A percentile compares a stretch with the other conserved stretches of the same genome.
These are phyloP conservation scores for Paraglomus occultum DNA, from an alignment of 192 early-diverging fungal species.

Conservation along the genomic window DNA sequence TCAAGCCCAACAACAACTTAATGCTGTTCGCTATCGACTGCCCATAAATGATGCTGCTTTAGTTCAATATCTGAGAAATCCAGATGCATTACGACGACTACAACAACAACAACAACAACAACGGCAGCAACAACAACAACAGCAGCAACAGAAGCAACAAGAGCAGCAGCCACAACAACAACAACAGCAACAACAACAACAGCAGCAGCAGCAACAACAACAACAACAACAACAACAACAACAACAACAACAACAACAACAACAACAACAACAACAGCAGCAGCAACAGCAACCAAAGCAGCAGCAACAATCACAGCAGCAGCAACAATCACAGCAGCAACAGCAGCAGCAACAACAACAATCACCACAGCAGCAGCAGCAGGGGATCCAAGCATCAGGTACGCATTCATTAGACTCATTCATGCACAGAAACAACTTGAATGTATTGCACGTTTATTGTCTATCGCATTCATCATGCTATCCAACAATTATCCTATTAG, in stretches of 20 bases:
- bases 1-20: too few relatives aligned
- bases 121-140: neutral
- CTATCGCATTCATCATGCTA: too few relatives aligned
- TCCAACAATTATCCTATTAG: too few relatives aligned
- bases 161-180: neutral
- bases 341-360: constrained; percentile 12
- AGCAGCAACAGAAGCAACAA: constrained; percentile 12
- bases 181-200: constrained; percentile 2
- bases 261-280: constrained; percentile 11
- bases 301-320: neutral
- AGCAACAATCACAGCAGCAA: constrained; percentile 1
- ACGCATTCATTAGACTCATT: too few relatives aligned
- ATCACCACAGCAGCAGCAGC: neutral
- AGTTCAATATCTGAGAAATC: too few relatives aligned
- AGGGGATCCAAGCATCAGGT: neutral
- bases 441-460: too few relatives aligned
- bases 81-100: too few relatives aligned
- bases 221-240: neutral
- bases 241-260: constrained; percentile 5
- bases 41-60: too few relatives aligned
- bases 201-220: neutral
- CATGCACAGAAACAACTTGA: too few relatives aligned
- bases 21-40: too few relatives aligned
- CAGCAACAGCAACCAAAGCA: neutral
- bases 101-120: neutral